Percentiles rank a stretch among this genome's conserved stretches.
Conservation (phyloP, 2,329 filamentous ascomycete genomes). For the Tolypocladium amazonense region DNA sequence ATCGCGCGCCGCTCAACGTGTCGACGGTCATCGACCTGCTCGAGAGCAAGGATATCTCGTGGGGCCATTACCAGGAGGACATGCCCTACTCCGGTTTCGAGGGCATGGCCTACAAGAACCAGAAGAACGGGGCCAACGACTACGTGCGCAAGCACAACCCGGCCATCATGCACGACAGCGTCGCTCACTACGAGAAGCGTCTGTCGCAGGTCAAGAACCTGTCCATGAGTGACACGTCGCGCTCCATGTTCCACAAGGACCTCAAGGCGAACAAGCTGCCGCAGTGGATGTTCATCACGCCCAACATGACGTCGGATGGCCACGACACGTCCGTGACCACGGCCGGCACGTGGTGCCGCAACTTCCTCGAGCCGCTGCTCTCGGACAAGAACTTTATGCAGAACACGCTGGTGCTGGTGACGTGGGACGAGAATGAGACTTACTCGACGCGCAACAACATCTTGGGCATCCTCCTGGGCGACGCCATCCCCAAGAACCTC, state of each 20-base stretch:
- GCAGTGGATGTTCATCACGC: conserved; percentile 62
- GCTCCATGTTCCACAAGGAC: conserved; percentile 53
- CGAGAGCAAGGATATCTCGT: conserved; percentile 52
- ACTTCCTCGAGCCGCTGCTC: conserved; percentile 61
- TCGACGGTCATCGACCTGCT: conserved; percentile 60
- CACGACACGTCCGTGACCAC: conserved; percentile 64
- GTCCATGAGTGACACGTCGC: conserved; percentile 28
- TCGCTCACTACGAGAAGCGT: conserved; percentile 47
- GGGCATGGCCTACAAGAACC: conserved; percentile 53
- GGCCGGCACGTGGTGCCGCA: conserved; percentile 56
- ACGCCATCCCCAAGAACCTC: conserved; percentile 55
- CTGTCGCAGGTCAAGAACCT: conserved; percentile 66
- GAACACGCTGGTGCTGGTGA: conserved; percentile 64
- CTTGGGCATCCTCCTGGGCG: conserved; percentile 61
- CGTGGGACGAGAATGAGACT: conserved; percentile 69
- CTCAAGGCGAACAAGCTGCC: conserved; percentile 52
- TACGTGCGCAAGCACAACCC: conserved; percentile 80
- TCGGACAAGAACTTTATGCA: conserved; percentile 61
- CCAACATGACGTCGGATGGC: conserved; percentile 67
- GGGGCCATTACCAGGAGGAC: conserved; percentile 69
- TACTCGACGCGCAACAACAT: conserved; percentile 59
- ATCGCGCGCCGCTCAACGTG: conserved; percentile 46
- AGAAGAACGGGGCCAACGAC: conserved; percentile 54
- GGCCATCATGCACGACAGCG: conserved; percentile 53
- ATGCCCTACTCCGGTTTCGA: conserved; percentile 67